phyloP scores from a whole-genome alignment of 2,329 filamentous ascomycete genomes.

The Chaetomiaceae sp. region DNA sequence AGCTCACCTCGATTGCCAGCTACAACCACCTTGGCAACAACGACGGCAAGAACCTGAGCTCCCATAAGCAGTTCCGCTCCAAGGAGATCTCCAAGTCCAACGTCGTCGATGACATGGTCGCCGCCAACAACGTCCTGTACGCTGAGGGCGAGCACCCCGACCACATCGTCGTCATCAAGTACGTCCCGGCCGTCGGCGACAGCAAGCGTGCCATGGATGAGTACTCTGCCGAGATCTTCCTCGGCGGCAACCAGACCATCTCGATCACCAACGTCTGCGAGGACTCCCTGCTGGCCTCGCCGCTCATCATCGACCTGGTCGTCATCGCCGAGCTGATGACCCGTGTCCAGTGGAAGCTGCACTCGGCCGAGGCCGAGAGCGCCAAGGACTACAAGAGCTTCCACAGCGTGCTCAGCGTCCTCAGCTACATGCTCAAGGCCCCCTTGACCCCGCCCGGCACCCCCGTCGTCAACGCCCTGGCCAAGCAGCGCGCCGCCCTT shows the following conservation, averaged over 20 bases:
- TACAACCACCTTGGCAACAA: conserved; percentile 99
- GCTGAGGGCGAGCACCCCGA: conserved; percentile 90
- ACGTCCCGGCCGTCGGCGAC: conserved; percentile 98
- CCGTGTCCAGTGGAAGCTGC: conserved; percentile 83
- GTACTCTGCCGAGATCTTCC: conserved; percentile 99
- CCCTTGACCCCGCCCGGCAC: conserved; percentile 91
- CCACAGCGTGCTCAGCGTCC: conserved; percentile 92
- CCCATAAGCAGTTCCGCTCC: conserved; percentile 96
- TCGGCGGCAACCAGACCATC: conserved; percentile 97
- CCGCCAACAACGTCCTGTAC: conserved; percentile 89
- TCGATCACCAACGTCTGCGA: conserved; percentile 98
- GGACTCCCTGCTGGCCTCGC: conserved; percentile 92
- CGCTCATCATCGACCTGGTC: conserved; percentile 94
- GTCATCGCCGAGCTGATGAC: conserved; percentile 97
- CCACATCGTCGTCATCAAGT: conserved; percentile 99
- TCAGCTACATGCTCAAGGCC: conserved; percentile 99
- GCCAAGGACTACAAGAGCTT: conserved; percentile 79
- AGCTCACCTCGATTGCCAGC: conserved; percentile 94
- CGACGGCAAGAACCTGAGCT: conserved; percentile 97
- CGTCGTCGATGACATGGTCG: conserved; percentile 99
- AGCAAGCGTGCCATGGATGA: conserved; percentile 98
- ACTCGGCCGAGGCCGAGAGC: conserved; percentile 49
- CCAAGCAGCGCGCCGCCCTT: conserved; percentile 89
- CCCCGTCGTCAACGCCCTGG: conserved; percentile 89
- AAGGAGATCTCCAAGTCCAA: conserved; percentile 99